These are phyloP conservation scores for Arabis hirsuta DNA, from an alignment of 345 rosid species.

Conservation along the genomic window DNA sequence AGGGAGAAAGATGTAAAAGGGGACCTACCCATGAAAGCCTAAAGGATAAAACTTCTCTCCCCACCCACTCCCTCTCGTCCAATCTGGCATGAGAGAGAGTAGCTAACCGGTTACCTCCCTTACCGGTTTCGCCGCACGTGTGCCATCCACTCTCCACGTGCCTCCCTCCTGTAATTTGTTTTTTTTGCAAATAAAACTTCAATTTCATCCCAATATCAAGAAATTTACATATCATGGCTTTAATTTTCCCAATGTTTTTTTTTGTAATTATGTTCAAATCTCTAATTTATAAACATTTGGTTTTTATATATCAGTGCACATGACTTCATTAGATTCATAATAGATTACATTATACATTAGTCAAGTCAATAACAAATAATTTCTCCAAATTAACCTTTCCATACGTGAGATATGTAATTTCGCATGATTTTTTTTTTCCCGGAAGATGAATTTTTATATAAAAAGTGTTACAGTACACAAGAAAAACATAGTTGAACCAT, in stretches of 20 bases:
- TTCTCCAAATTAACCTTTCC: background rate
- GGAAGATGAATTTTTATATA: no score
- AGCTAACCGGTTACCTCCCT: conserved; percentile 52
- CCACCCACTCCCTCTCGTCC: conserved; percentile 40
- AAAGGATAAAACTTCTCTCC: conserved; percentile 35
- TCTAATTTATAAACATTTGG: background rate
- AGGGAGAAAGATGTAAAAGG: conserved; percentile 2
- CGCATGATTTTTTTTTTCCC: background rate
- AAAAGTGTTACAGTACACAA: no score
- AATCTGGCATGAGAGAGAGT: conserved; percentile 38
- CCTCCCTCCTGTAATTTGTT: conserved; percentile 8
- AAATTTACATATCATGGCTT: background rate
- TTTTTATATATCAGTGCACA: no score
- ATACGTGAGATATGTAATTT: background rate
- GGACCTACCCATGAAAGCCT: conserved; percentile 49
- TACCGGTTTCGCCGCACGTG: conserved; percentile 49
- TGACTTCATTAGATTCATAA: no score
- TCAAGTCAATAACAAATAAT: background rate
- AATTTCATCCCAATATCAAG: background rate
- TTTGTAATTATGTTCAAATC: background rate
- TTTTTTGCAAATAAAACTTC: background rate
- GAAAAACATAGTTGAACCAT: no score
- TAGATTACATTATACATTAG: background rate
- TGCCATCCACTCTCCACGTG: conserved; percentile 52
- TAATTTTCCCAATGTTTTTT: background rate